Evolutionary conservation across 2,329 filamentous ascomycete genomes (phyloP), one percentile per base, ranked within the genome.

Genomic region (Zarea fungicola): DNA sequence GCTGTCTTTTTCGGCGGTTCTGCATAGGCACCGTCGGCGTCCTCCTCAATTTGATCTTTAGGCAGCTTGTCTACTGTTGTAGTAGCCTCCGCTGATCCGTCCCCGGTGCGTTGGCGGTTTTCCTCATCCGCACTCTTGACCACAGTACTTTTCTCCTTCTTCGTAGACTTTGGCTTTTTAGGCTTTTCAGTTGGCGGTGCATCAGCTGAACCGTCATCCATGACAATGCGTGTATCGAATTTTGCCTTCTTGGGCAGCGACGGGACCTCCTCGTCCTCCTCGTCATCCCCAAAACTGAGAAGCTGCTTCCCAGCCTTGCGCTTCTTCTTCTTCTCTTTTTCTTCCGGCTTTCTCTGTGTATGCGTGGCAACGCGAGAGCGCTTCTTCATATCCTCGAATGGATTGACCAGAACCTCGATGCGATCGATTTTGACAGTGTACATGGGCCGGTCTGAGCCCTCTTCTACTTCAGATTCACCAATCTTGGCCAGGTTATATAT

Each of bases 401-500:
- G 87, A 60, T 93, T 93, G 41, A 90, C 80, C 54, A 93, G 65
- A 18, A 95, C 81, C 65, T 93, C 87, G 23, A 87, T 73, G 18
- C 76, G 73, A 4, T 81, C 83, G 51, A 99, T 84, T 65, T 84
- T 90, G 29, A 89, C 81, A 0, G 92, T 85, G 65, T 96, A 99
- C 42, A 95, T 68, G 2, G 92, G 92, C 53, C 89, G 78, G 55
- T 97, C 92, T 6, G 80, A 84, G 14, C 83, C 85, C 48, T 89
- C 84, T 22, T 85, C 80, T 16, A 95, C 72, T 62, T 97, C 93
- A 1, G 81, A 81, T 63, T 97, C 91, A 18, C 87, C 90, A 76
- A 97, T 96, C 68, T 91, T 95, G 62, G 91, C 84, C 61, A 99
- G 67, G 65, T 96, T 97, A 71, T 95, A 99, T 48, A 99, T 93